Percentiles rank a stretch among this genome's conserved stretches.
Conservation (phyloP, 2,329 filamentous ascomycete species). For the Sporothrix pseudoabietina region DNA sequence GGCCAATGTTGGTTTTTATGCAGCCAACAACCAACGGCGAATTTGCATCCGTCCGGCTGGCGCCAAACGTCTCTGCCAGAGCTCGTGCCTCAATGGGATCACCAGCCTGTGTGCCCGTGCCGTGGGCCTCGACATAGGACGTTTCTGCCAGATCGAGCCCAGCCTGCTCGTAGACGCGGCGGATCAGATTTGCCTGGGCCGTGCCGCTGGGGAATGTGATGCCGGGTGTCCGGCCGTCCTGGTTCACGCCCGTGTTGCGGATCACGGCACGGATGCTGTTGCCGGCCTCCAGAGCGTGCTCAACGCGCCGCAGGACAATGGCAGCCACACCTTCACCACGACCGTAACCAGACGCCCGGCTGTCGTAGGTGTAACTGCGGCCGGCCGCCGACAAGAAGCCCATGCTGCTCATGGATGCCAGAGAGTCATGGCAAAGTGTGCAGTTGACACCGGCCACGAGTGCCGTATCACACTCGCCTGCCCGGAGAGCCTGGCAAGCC, state of each 20-base stretch:
- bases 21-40: slow-evolving; percentile 39
- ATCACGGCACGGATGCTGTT: slow-evolving; percentile 42
- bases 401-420: slow-evolving; percentile 51
- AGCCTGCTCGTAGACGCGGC: slow-evolving; percentile 32
- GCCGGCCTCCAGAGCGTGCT: slow-evolving; percentile 44
- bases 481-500: slow-evolving; percentile 40
- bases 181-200: slow-evolving; percentile 37
- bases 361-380: slow-evolving; percentile 44
- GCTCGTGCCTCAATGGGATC: slow-evolving; percentile 44
- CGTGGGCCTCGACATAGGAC: slow-evolving; percentile 48
- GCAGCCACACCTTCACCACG: slow-evolving; percentile 53
- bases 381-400: slow-evolving; percentile 46
- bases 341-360: slow-evolving; percentile 50
- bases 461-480: slow-evolving; percentile 34
- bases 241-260: slow-evolving; percentile 35
- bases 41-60: not conserved
- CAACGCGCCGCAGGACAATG: slow-evolving; percentile 50
- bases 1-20: slow-evolving; percentile 49
- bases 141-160: slow-evolving; percentile 32
- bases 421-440: slow-evolving; percentile 35
- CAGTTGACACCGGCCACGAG: slow-evolving; percentile 36
- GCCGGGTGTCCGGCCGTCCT: slow-evolving; percentile 34
- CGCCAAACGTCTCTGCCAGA: slow-evolving; percentile 42
- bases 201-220: slow-evolving; percentile 37
- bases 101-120: slow-evolving; percentile 42